Evolutionary conservation across 2,329 filamentous ascomycete species (phyloP), one percentile per base, ranked within the genome.

Genomic region (Cladophialophora immunda): DNA sequence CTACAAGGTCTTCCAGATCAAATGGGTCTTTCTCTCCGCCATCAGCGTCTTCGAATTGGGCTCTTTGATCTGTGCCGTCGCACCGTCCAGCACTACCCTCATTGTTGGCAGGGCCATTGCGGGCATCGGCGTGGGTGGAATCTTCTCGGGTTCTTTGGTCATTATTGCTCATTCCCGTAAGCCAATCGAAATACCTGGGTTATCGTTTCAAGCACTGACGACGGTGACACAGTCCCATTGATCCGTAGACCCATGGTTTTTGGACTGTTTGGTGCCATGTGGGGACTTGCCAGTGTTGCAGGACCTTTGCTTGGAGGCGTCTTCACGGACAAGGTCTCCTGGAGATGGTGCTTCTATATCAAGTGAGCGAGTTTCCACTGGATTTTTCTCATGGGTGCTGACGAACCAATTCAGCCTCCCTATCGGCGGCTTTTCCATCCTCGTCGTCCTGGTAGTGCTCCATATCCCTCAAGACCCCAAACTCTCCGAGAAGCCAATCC

Each of bases 321-420:
- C 15, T 82, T 81, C 62, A 82, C 79, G 4, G 78, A 80, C 70
- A 53, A 75, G 45, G 71, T 82, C 1, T 78, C 80, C 9, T 84
- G 82, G 82, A 73, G 82, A n/a, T 83, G 82, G 81, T 84, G 76
- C 70, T 83, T 83, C 75, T 84, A 83, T 65, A 85, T 86, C 73
- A 86, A 87, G 63, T 65, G 36, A 65, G 63, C 34, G 5, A 5
- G 17, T 5, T 61, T 52, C 6, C 29, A 29, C 27, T 34, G 9
- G 27, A 8, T 5, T 1, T 11, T 11, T 47, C 0, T 29, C 36
- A 34, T 38, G 19, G 29, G 57, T 60, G 50, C 60, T 52, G 30
- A 13, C 73, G 80, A 36, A 3, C 66, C 80, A 76, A 60, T 73
- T 80, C 66, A 81, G 80, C 57, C 70, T 80, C 2, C 77, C 78